Evolutionary conservation across 768 basidiomycete species (phyloP), one percentile per base, ranked within the genome.

Genomic region (Mycena venus): DNA sequence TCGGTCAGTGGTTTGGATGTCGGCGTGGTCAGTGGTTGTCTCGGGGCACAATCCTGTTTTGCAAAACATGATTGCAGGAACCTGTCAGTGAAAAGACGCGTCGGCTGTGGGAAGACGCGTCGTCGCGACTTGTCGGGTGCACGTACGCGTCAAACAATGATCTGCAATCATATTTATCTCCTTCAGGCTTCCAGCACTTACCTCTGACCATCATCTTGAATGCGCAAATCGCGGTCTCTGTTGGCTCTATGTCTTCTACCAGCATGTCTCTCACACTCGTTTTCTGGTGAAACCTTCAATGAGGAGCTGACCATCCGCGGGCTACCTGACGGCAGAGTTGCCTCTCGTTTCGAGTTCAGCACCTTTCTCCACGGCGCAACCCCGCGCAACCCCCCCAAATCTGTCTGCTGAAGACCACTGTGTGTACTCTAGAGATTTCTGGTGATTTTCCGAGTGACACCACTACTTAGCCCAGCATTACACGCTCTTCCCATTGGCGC

Each of bases 311-410:
- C 80, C 11, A 79, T 90, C 38, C 84, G 81, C 44, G 80, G 95
- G 0, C 88, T 98, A 38, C 85, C 88, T 8, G 95, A 99, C 81
- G 98, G 97, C 61, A 94, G 92, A 80, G 91, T 99, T 44, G 89
- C 90, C 0, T 90, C 96, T 1, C 88, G 89, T 34, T 98, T 99
- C 85, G 88, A 92, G 1, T 99, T 99, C 83, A 91, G 85, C 31
- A 95, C 94, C 0, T 70, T 91, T 15, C 81, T 93, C 59, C 83
- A 85, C 53, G 89, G 86, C n/a, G 87, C 86, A 8, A 81, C 84
- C 21, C 93, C 92, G 47, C 83, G 91, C 77, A 84, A 92, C 77
- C 92, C 93, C n/a, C 65, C 82, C 83, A 68, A 88, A 84, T 14
- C 81, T 90, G 15, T 86, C 83, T 19, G 81, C 84, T 61, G 90